Base-by-base conservation (phyloP, 495 filamentous ascomycete species). In the Lasiosphaeria miniovina region DNA sequence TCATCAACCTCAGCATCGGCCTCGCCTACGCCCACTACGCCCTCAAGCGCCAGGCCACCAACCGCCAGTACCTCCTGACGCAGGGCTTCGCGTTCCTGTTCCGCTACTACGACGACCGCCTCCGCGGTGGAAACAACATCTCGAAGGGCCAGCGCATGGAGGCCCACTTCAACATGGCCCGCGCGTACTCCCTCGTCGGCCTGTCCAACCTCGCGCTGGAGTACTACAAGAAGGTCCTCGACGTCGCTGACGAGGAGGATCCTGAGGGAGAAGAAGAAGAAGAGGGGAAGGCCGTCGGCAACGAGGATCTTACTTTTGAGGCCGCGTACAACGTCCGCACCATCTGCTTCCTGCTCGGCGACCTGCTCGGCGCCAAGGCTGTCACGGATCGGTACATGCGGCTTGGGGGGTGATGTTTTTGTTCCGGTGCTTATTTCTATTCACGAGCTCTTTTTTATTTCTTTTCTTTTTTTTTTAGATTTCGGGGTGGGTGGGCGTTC, bases 141-240 rank as follows among this genome's bases (percentile, higher is more conserved):
- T 32, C 34, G 41, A 4, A 6, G 43, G 70, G 77, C 45, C 81
- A 86, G 65, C 70, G 77, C 49, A 89, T 92, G 69, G 94, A 98
- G 71, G 90, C 91, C 24, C 89, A 96, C 60, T 98, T 88, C 72
- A 98, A 98, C 65, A 81, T 92, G 49, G 94, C 84, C 17, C 80
- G 91, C 11, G 82, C 88, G 3, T 96, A 88, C 72, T 90, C 96
- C 65, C 76, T 89, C 41, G 80, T 98, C 8, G 91, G 93, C 1
- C 71, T 98, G 36, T 77, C 79, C 12, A 88, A 93, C 68, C 69
- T 96, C 12, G 93, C 94, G 3, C 75, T 90, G 14, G 82, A 86
- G 36, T 90, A 83, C 54, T 98, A 97, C 68, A 73, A 85, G 60
- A 62, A 62, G 66, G 71, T 74, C 34, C 43, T 74, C 52, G 64